Conservation (phyloP, 164 flowering plant species). For the Echeveria elegans region DNA sequence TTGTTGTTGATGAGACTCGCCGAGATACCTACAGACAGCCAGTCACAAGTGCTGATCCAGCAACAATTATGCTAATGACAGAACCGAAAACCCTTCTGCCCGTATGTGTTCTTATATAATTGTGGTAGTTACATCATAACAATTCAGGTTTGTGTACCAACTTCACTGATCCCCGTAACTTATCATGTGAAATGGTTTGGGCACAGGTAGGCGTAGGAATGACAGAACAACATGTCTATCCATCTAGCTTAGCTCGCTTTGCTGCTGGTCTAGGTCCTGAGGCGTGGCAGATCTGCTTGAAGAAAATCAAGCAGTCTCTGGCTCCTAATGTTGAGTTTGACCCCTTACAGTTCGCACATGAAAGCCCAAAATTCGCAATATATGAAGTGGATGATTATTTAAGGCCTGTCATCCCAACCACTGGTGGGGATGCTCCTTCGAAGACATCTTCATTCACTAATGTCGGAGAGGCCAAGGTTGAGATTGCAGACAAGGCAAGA, state of each 20-base stretch:
- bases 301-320: conserved; percentile 45
- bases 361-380: not conserved
- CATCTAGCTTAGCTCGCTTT: conserved; percentile 76
- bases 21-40: conserved; percentile 29
- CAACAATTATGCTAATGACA: conserved; percentile 24
- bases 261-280: conserved; percentile 78
- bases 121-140: not conserved
- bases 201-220: conserved; percentile 65
- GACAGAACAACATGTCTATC: conserved; percentile 47
- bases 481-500: conserved; percentile 17
- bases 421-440: not conserved
- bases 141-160: conserved; percentile 13
- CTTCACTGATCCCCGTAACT: not conserved
- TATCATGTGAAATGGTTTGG: not conserved
- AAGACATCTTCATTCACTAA: not conserved
- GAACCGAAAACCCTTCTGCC: conserved; percentile 11
- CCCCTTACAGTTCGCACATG: not conserved
- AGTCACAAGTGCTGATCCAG: conserved; percentile 11
- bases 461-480: conserved; percentile 19
- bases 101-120: not conserved
- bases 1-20: conserved; percentile 27
- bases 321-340: not conserved
- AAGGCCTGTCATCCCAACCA: not conserved
- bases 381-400: not conserved
- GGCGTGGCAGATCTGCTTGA: conserved; percentile 68